These are phyloP conservation scores for Pleodorina starrii DNA, from an alignment of 139 green algal genomes.

Conservation along the genomic window DNA sequence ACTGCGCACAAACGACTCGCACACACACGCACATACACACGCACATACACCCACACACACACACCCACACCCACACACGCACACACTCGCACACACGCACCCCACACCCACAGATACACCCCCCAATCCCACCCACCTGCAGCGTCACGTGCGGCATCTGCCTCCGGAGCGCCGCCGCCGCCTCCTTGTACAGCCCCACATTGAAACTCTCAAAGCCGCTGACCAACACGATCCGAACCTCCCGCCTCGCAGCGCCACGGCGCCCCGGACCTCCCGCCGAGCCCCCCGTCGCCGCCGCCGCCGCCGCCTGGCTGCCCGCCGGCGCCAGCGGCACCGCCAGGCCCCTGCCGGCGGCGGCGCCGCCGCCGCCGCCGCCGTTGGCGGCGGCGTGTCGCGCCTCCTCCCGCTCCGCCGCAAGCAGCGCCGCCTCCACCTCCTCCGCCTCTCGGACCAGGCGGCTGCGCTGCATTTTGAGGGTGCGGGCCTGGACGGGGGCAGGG, in stretches of 20 bases:
- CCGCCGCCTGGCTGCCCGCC: neutral
- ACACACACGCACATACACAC: neutral
- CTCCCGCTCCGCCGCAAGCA: slow-evolving; percentile 53
- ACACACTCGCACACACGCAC: no score
- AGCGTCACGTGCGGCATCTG: slow-evolving; percentile 48
- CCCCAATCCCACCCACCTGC: slow-evolving; percentile 37
- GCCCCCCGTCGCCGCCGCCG: neutral
- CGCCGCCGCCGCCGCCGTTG: neutral
- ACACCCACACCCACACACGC: no score
- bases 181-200: slow-evolving; percentile 88
- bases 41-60: no score
- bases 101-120: no score
- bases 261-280: neutral
- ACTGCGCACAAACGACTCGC: no score
- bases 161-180: slow-evolving; percentile 55
- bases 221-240: slow-evolving; percentile 91
- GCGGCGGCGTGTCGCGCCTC: slow-evolving; percentile 26
- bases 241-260: neutral
- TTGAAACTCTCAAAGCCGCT: slow-evolving; percentile 99
- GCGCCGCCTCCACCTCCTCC: slow-evolving; percentile 56
- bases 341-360: neutral
- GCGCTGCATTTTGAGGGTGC: slow-evolving; percentile 77
- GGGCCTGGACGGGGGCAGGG: neutral
- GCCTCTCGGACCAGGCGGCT: slow-evolving; percentile 67
- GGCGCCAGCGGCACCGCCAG: neutral